Base-by-base conservation (phyloP, 1,284 basidiomycete species). In the Pholiota adiposa region DNA sequence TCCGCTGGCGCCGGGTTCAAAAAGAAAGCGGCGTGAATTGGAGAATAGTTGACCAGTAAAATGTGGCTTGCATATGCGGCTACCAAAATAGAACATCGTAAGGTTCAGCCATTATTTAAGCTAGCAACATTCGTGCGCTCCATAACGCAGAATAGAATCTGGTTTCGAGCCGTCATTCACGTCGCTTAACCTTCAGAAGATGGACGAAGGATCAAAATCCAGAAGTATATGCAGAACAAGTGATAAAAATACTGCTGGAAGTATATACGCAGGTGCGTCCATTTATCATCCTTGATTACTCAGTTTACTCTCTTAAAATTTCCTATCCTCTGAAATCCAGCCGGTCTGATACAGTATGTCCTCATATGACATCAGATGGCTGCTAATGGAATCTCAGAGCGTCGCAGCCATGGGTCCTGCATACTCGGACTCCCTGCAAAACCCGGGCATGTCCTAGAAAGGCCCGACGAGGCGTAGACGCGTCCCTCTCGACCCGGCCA, bases 391-490 rank as follows among this genome's bases (percentile, higher is more conserved):
- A 31, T 31, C 14, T 9, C 44, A 73, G 70, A 72, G 70, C 8
- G 61, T 69, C 7, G 64, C 72, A 18, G 59, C 65, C 3, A 43
- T 73, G 4, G 51, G 56, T 65, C 70, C 19, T 55, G 44, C 21
- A 29, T 76, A 12, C 63, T 77, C n/a, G 70, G 68, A 16, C 70
- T 79, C 65, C n/a, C 54, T 72, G 7, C 5, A 38, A 3, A 65
- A 75, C 50, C 80, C 80, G 0, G n/a, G n/a, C 70, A 75, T 2
- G 73, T 76, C 1, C 67, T 78, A 27, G 67, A 66, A 36, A 74
- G 71, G 49, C 75, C 78, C 1, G 79, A 80, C 46, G 63, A 62
- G 2, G 78, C 82, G 56, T 65, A 82, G 7, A 80, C 82, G 53
- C 31, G 60, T 1, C 73, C 81, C 3, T 57, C 79, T 2, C 71